These are phyloP conservation scores for Blastobotrys parvus DNA, from an alignment of 805 yeast genomes.

Conservation along the genomic window DNA sequence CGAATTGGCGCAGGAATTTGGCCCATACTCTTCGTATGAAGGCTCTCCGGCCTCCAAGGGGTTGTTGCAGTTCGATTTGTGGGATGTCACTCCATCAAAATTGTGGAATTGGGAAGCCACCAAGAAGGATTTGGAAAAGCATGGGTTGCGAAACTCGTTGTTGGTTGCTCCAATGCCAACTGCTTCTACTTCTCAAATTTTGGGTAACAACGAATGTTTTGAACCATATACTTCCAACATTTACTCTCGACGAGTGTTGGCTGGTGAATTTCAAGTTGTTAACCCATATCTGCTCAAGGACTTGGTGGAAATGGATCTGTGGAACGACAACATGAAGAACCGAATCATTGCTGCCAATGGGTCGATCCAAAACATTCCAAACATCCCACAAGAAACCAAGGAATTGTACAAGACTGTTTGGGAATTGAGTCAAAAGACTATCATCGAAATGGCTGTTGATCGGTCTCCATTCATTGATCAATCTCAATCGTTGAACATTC, in stretches of 20 bases:
- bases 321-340: constrained; percentile 76
- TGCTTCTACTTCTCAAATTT: constrained; percentile 92
- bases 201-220: constrained; percentile 91
- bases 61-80: constrained; percentile 73
- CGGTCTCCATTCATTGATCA: constrained; percentile 71
- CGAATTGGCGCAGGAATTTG: constrained; percentile 64
- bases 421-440: constrained; percentile 83
- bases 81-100: constrained; percentile 72
- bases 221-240: constrained; percentile 94
- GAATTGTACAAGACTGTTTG: constrained; percentile 87
- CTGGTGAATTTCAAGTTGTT: constrained; percentile 92
- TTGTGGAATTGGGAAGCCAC: constrained; percentile 81
- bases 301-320: constrained; percentile 69
- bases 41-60: constrained; percentile 94
- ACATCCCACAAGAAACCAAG: constrained; percentile 68
- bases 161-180: constrained; percentile 89
- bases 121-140: constrained; percentile 46
- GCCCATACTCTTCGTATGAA: constrained; percentile 61
- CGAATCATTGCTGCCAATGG: constrained; percentile 71
- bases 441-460: constrained; percentile 82
- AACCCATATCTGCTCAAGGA: constrained; percentile 81
- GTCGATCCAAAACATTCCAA: constrained; percentile 68
- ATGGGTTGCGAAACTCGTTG: constrained; percentile 81
- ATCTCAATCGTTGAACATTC: constrained; percentile 87
- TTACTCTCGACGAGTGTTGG: constrained; percentile 79